Base-by-base conservation (phyloP, 1,139 yeast species). In the Kluyveromyces sp. region DNA sequence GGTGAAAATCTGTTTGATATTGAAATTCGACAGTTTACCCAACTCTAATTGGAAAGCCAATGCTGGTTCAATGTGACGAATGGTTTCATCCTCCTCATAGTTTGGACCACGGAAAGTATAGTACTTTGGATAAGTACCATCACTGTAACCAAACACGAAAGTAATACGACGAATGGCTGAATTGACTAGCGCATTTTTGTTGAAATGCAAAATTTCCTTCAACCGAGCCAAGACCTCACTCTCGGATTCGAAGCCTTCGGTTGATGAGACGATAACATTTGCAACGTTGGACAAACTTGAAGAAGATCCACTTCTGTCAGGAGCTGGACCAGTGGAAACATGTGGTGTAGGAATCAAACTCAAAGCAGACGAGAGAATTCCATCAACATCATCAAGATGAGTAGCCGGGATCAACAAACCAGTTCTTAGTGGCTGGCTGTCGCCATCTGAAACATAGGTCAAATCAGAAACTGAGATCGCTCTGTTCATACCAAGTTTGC, bases 61-160 rank as follows among this genome's bases (percentile, higher is more conserved):
- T 37, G 98, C 96, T 28, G 98, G 98, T 68, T 92, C 98, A 59
- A 92, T 87, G 63, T 92, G 96, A 71, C 98, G 89, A 64, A 92
- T 86, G 31, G 89, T 89, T 69, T 83, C 79, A 69, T 92, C 95
- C 67, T 83, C 94, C 36, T 57, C 56, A 65, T 84, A 92, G 33
- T 75, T 76, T 41, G 95, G 95, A 49, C 94, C 95, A 58, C 86
- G 85, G 75, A 85, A 94, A 34, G 98, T 92, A 70, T 83, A 94
- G 71, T 92, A 92, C 66, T 84, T 85, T 56, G 98, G 98, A 69
- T 92, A 88, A 39, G 83, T 66, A 53, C 97, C 97, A 58, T 80
- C 78, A 42, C 74, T 77, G 62, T 83, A 79, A 49, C 95, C 95
- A 55, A 92, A 74, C 51, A 88, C 86, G 67, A 92, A 87, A 3